Base-by-base conservation (phyloP, 805 yeast genomes). In the Candida orba region DNA sequence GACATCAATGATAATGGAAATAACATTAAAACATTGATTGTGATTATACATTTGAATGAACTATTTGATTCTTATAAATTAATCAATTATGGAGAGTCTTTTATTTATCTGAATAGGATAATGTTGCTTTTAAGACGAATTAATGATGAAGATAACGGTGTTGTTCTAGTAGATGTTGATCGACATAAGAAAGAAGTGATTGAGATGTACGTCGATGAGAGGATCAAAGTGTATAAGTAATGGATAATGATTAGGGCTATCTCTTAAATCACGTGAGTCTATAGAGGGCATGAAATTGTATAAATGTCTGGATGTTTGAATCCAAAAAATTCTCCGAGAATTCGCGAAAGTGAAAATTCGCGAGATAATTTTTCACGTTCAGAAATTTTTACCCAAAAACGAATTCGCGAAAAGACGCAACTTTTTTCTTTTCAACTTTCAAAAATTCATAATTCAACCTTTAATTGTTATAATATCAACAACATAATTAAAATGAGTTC, bases 401-500 rank as follows among this genome's bases (percentile, higher is more conserved):
- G 13, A 25, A n/a, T 35, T 30, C 42, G 45, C 45, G 39, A 34
- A 17, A 27, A 36, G 39, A 35, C 46, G 43, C 41, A 38, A 39
- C n/a, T 33, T 36, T 31, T 17, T 27, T 27, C 29, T 27, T 27
- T 27, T 27, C 29, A 27, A 27, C 13, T 27, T 27, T 27, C 9
- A 2, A 27, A 27, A 27, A 27, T 27, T 27, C 9, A 8, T 9
- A 34, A 25, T 38, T 24, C 8, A 37, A 32, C 22, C 39, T 34
- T 34, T 20, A 5, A 33, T 17, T 27, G 15, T 27, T 34, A 39
- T 30, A 33, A 18, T 34, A 43, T 37, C 45, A 46, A 41, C 34
- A 58, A 64, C 58, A 57, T 66, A 71, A 63, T 67, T 49, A 18
- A 27, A 27, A 27, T 27, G 29, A 27, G 34, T 37, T 78, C 87